A percentile compares a stretch with the other conserved stretches of the same genome.
Evolutionary conservation across 495 filamentous ascomycete species (phyloP).

Genomic region (Daldinia vernicosa): DNA sequence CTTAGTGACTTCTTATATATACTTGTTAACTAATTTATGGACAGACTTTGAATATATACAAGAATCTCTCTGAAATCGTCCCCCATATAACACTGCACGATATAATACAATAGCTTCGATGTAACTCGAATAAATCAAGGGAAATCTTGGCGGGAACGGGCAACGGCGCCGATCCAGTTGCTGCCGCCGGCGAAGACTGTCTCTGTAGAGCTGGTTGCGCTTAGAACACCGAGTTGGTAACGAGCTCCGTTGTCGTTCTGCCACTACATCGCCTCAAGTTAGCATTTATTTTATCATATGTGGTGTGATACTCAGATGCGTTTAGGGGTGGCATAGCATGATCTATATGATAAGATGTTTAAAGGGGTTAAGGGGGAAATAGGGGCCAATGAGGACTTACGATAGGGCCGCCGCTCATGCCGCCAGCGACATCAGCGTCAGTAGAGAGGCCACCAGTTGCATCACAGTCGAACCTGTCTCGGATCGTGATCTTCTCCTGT

Average conservation of each 20-base stretch:
- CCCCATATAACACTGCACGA: neutral
- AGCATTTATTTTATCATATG: neutral
- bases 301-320: neutral
- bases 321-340: neutral
- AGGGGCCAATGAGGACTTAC: neutral
- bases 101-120: neutral
- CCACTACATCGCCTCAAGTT: neutral
- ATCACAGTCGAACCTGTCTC: neutral
- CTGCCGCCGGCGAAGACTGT: constrained; percentile 19
- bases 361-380: neutral
- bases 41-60: neutral
- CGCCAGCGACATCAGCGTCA: neutral
- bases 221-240: constrained; percentile 7
- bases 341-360: neutral
- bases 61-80: neutral
- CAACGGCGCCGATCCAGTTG: constrained; percentile 10
- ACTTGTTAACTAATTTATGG: neutral
- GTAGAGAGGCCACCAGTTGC: neutral
- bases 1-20: neutral
- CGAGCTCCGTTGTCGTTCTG: neutral
- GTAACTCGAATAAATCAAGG: neutral
- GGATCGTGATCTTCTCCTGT: neutral
- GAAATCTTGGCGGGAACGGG: constrained; percentile 6
- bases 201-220: constrained; percentile 8
- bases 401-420: neutral